Evolutionary conservation across 768 basidiomycete species (phyloP), one percentile per base, ranked within the genome.

Genomic region (Calocybe indica): DNA sequence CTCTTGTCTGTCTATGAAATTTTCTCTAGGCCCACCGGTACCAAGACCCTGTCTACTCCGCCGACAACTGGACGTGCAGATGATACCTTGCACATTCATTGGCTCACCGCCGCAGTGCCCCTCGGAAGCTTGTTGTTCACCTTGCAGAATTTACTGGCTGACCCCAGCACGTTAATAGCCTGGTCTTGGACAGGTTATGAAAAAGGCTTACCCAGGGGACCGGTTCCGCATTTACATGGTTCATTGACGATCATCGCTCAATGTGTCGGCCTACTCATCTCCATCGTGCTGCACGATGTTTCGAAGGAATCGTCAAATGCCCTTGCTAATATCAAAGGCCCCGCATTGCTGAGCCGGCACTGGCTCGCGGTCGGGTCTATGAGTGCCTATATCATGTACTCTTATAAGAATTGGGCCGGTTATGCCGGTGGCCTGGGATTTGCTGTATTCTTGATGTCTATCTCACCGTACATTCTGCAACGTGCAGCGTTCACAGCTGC

Each of bases 111-210:
- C 10, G 76, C 83, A 0, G 52, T 87, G 9, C 76, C 85, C 0
- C 67, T 89, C 7, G 88, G 86, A 2, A 75, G 79, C 31, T 66
- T 88, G 29, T 60, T 92, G 7, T 92, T 87, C 66, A 76, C 78
- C 9, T 58, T 91, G 0, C 86, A 92, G 55, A 82, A 79, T 40
- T 72, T 90, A 37, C 67, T 91, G 43, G 75, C 82, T 2, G 91
- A 94, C 48, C 69, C 85, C 1, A 84, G 82, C 53, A 88, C 89
- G 0, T 74, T 92, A 39, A 74, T 92, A 49, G 80, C 88, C 13
- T 92, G 88, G 86, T 84, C 87, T 2, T 94, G 91, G 91, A 86
- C 88, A 0, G 91, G 91, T n/a, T 93, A 84, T 53, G 76, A 80
- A 14, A 68, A 83, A 38, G 66, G 74, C 34, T 58, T 59, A 3